Base-by-base conservation (phyloP, 805 yeast genomes). In the Starmerella sp. region DNA sequence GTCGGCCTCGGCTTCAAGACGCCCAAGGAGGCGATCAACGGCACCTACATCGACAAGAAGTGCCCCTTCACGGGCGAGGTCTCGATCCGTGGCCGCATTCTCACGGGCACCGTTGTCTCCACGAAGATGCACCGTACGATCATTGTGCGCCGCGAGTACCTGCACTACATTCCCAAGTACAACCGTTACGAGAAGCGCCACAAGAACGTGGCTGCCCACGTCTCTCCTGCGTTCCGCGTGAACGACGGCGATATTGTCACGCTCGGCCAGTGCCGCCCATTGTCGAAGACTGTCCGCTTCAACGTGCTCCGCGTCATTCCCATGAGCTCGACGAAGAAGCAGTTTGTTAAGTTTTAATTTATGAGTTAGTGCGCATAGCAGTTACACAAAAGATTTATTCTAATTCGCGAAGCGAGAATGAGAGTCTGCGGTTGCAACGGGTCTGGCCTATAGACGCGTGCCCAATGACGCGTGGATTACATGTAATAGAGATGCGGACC, bases 161-260 rank as follows among this genome's bases (percentile, higher is more conserved):
- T 93, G 76, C 99, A 93, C 82, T 93, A 88, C 82, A 86, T 93
- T 77, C 95, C 97, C 78, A 93, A 93, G 85, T 93, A 93, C 83
- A 93, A 91, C 95, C 90, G 99, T 86, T 93, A 89, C 87, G 99
- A 93, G 83, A 93, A 93, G 87, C 89, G 99, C 83, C 99, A 93
- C 87, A 93, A 93, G 93, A 93, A 93, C 85, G 83, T 93, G 65
- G 95, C 99, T 76, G 99, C 96, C 71, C 99, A 93, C 82, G 87
- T 93, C 72, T 91, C 97, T 67, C 99, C 99, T 80, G 97, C 97
- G 78, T 93, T 93, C 97, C 95, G 99, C 81, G 96, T 91, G 70
- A 79, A 79, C 76, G 97, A 90, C 76, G 99, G 98, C 83, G 99
- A 93, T 75, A 80, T 85, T 67, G 98, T 93, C 72, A 90, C 96